These are phyloP conservation scores for Skeletonema grethae DNA, from an alignment of 108 stramenopile species.

Conservation along the genomic window DNA sequence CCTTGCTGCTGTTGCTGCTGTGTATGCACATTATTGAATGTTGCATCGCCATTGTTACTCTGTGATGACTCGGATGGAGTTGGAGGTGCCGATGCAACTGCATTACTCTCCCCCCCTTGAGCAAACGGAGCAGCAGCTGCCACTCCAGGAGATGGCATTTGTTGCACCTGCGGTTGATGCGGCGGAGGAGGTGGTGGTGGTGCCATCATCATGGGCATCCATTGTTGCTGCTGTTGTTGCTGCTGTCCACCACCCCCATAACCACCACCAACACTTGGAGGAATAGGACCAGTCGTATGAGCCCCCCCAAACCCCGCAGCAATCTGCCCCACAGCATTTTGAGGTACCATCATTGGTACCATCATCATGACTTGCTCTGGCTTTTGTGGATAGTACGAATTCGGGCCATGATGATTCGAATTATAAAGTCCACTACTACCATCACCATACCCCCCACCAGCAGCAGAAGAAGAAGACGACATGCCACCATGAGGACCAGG, in stretches of 20 bases:
- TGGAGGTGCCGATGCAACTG: neutral
- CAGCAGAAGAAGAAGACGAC: neutral
- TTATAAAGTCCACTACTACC: conserved; percentile 12
- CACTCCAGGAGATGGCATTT: neutral
- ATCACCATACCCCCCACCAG: conserved; percentile 55
- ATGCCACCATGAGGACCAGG: no score
- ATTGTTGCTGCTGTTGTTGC: neutral
- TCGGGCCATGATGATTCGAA: conserved; percentile 7
- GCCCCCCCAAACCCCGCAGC: conserved; percentile 34
- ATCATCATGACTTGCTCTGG: conserved; percentile 80
- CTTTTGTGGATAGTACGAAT: conserved; percentile 16
- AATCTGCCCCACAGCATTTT: conserved; percentile 46
- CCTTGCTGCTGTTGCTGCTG: neutral
- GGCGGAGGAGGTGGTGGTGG: neutral
- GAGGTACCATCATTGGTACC: conserved; percentile 85
- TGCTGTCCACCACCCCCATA: neutral
- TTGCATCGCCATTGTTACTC: conserved; percentile 1
- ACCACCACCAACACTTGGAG: no score
- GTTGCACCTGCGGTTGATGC: neutral
- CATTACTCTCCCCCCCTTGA: neutral
- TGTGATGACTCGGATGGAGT: neutral
- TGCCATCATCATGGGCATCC: conserved; percentile 3
- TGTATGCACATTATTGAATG: neutral
- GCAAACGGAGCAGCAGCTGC: conserved; percentile 1
- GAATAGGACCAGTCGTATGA: conserved; percentile 10